Conservation (phyloP, 805 yeast species). For the Metschnikowia lochheadii region DNA sequence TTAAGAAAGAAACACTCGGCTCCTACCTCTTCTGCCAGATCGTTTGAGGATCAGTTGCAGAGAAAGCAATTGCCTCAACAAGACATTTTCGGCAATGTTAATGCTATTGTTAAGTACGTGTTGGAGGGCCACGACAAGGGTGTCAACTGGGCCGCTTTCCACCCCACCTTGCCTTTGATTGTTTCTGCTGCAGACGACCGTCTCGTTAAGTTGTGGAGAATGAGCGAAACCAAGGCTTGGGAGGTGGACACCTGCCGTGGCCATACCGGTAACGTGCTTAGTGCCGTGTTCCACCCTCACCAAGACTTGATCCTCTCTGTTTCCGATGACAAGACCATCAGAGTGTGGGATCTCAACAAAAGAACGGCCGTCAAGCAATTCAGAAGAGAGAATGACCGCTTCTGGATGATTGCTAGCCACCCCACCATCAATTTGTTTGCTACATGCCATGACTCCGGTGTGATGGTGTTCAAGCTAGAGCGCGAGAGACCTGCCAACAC, state of each 20-base stretch:
- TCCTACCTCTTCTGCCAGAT: conserved; percentile 44
- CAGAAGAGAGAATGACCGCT: conserved; percentile 88
- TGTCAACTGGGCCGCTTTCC: conserved; percentile 98
- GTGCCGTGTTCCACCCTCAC: conserved; percentile 88
- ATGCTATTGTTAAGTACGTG: conserved; percentile 91
- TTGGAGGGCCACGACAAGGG: conserved; percentile 98
- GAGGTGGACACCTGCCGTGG: conserved; percentile 98
- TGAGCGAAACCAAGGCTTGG: conserved; percentile 98
- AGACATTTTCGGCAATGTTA: conserved; percentile 91
- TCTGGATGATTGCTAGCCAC: conserved; percentile 89
- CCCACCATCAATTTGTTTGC: conserved; percentile 91
- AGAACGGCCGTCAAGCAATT: conserved; percentile 92
- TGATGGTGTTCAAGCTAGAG: conserved; percentile 94
- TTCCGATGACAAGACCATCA: conserved; percentile 91
- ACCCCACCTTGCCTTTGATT: conserved; percentile 90
- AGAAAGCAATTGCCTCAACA: conserved; percentile 73
- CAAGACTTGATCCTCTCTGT: conserved; percentile 90
- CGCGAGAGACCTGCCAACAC: conserved; percentile 95
- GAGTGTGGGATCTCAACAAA: conserved; percentile 95
- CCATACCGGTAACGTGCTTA: conserved; percentile 87
- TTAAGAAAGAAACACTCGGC: conserved; percentile 94
- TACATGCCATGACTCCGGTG: conserved; percentile 95
- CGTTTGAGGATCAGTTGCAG: conserved; percentile 57
- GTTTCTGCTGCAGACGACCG: conserved; percentile 97
- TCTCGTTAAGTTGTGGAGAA: conserved; percentile 92